A percentile compares a stretch with the other conserved stretches of the same genome.
phyloP scores from a whole-genome alignment of 768 basidiomycete species.

The Lenzites betulinus region DNA sequence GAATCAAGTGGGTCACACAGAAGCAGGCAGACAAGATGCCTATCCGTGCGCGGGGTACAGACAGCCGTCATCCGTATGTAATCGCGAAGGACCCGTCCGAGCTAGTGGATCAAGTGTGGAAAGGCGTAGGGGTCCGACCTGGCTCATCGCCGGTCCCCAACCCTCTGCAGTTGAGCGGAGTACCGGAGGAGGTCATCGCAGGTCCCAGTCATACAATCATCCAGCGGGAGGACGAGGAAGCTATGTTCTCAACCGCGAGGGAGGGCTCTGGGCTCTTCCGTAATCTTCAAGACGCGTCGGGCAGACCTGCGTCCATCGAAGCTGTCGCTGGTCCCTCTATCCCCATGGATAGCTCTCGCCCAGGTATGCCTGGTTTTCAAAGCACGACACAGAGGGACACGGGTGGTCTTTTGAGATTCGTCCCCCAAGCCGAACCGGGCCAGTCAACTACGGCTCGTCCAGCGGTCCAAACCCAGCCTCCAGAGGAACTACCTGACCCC shows the following conservation, averaged over 20 bases:
- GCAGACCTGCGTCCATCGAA: background rate
- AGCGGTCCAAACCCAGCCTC: background rate
- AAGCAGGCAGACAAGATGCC: conserved; percentile 7
- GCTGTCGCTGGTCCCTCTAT: background rate
- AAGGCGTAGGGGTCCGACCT: background rate
- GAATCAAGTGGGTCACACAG: conserved; percentile 2
- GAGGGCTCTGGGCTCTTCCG: conserved; percentile 1
- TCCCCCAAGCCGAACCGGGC: background rate
- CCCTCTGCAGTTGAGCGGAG: conserved; percentile 23
- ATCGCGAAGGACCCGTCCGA: conserved; percentile 16
- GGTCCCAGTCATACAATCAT: conserved; percentile 6
- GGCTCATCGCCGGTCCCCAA: conserved; percentile 20
- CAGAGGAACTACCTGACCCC: background rate
- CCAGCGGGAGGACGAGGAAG: conserved; percentile 2
- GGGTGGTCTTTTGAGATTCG: background rate
- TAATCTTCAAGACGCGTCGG: background rate
- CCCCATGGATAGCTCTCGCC: background rate
- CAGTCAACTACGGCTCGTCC: conserved; percentile 4
- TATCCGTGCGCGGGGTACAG: conserved; percentile 3
- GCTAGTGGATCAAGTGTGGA: conserved; percentile 11
- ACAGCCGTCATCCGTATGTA: conserved; percentile 7
- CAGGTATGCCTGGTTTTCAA: background rate
- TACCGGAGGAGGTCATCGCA: conserved; percentile 2
- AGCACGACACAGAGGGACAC: background rate
- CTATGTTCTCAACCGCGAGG: background rate